phyloP scores from a whole-genome alignment of 2,329 filamentous ascomycete genomes.

The Cladobotryum protrusum region DNA sequence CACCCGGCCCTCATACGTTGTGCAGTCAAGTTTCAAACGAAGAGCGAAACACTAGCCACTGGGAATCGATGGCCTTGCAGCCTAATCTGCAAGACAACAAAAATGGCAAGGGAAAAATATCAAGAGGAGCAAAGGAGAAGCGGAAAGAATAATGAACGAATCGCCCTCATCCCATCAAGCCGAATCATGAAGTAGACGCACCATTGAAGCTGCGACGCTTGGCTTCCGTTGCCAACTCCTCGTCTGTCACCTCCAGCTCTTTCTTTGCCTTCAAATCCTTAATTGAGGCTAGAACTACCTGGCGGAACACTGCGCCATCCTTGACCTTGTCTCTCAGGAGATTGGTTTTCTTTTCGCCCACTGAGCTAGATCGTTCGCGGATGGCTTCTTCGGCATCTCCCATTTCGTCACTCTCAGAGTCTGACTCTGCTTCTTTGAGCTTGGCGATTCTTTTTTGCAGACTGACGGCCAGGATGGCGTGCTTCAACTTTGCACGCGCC shows the following conservation, averaged over 20 bases:
- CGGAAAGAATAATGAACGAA: too few relatives aligned
- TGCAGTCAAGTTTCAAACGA: too few relatives aligned
- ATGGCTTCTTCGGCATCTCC: neutral
- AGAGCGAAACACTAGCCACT: too few relatives aligned
- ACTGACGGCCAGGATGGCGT: slow-evolving; percentile 94
- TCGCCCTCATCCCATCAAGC: too few relatives aligned
- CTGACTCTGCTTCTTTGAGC: neutral
- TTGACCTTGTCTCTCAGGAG: slow-evolving; percentile 8
- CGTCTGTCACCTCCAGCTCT: slow-evolving; percentile 7
- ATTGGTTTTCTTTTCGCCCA: slow-evolving; percentile 8
- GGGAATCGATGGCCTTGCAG: too few relatives aligned
- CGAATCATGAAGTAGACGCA: too few relatives aligned
- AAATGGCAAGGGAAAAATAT: too few relatives aligned
- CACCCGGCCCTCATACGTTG: too few relatives aligned
- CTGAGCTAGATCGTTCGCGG: neutral
- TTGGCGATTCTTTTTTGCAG: slow-evolving; percentile 85
- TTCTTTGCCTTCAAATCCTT: slow-evolving; percentile 12
- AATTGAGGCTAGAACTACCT: slow-evolving; percentile 11
- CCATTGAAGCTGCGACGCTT: neutral
- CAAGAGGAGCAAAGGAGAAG: neutral
- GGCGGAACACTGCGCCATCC: slow-evolving; percentile 12
- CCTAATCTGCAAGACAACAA: too few relatives aligned
- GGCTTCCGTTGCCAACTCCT: slow-evolving; percentile 8
- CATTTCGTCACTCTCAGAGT: slow-evolving; percentile 6
- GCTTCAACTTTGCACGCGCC: slow-evolving; percentile 72